phyloP scores from a whole-genome alignment of 2,329 filamentous ascomycete genomes.

The Colletotrichum abscissum region DNA sequence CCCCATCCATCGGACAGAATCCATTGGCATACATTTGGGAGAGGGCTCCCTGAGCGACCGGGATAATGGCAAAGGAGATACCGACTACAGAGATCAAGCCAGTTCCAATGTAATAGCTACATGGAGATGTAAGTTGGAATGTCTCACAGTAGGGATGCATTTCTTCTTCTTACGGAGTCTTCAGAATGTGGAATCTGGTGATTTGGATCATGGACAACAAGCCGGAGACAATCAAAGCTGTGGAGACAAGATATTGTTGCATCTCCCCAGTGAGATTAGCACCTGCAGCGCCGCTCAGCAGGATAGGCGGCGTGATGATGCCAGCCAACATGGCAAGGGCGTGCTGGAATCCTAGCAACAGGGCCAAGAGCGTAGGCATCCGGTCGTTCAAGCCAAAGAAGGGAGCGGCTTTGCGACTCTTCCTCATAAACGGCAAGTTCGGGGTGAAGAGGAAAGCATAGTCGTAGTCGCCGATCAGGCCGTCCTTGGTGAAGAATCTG shows the following conservation, averaged over 20 bases:
- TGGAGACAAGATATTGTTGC: constrained; percentile 83
- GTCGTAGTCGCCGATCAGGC: constrained; percentile 87
- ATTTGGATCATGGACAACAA: constrained; percentile 82
- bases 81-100: constrained; percentile 84
- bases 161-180: constrained; percentile 64
- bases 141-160: neutral
- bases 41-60: constrained; percentile 78
- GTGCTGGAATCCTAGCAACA: constrained; percentile 84
- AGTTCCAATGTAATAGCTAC: constrained; percentile 80
- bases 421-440: constrained; percentile 85
- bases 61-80: constrained; percentile 81
- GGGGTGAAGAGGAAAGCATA: constrained; percentile 89
- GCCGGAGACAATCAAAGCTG: constrained; percentile 82
- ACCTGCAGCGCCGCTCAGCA: constrained; percentile 70
- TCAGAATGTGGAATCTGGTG: constrained; percentile 77
- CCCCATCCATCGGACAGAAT: constrained; percentile 68
- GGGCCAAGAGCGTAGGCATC: constrained; percentile 79
- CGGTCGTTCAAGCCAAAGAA: constrained; percentile 87
- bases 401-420: constrained; percentile 67
- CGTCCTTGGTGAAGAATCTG: constrained; percentile 70
- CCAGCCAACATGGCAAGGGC: constrained; percentile 80
- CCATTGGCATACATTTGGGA: constrained; percentile 83
- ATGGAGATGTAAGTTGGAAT: constrained; percentile 9
- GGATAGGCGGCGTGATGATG: constrained; percentile 82
- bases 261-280: constrained; percentile 71